Conservation (phyloP, 257 asterid genomes). For the Penstemon eatonii region DNA sequence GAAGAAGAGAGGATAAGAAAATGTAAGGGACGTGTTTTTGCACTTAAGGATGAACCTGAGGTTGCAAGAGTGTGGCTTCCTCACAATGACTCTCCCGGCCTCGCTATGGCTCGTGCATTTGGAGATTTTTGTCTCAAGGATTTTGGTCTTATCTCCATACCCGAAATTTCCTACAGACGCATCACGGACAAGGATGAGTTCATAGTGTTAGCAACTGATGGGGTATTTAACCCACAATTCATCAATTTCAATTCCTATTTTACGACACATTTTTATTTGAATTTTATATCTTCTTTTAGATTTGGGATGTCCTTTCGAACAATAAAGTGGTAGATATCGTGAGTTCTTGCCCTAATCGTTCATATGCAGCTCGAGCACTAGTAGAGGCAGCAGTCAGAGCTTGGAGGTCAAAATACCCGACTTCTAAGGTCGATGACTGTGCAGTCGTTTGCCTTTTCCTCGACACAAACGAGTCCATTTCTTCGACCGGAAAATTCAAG, state of each 20-base stretch:
- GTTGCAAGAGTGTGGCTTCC: constrained; percentile 93
- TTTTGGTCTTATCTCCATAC: constrained; percentile 80
- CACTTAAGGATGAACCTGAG: constrained; percentile 82
- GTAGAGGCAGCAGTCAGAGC: constrained; percentile 71
- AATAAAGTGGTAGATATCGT: constrained; percentile 73
- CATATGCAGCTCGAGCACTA: constrained; percentile 58
- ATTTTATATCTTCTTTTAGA: constrained; percentile 35
- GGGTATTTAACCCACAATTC: constrained; percentile 44
- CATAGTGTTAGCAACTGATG: constrained; percentile 79
- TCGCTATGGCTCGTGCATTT: constrained; percentile 96
- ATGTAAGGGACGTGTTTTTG: constrained; percentile 80
- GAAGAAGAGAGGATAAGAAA: constrained; percentile 87
- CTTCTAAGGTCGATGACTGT: constrained; percentile 81
- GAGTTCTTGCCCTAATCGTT: constrained; percentile 49
- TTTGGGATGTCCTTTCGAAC: constrained; percentile 91
- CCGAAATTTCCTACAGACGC: constrained; percentile 69
- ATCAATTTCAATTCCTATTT: background rate
- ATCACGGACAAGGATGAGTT: constrained; percentile 73
- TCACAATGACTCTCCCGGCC: constrained; percentile 76
- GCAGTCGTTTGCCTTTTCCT: constrained; percentile 87
- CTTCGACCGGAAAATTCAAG: constrained; percentile 37
- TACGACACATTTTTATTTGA: background rate
- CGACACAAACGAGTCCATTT: constrained; percentile 41
- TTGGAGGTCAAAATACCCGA: constrained; percentile 76
- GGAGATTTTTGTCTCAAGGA: constrained; percentile 94